Conservation (phyloP, 2,329 filamentous ascomycete genomes). For the Penicillium sp. region DNA sequence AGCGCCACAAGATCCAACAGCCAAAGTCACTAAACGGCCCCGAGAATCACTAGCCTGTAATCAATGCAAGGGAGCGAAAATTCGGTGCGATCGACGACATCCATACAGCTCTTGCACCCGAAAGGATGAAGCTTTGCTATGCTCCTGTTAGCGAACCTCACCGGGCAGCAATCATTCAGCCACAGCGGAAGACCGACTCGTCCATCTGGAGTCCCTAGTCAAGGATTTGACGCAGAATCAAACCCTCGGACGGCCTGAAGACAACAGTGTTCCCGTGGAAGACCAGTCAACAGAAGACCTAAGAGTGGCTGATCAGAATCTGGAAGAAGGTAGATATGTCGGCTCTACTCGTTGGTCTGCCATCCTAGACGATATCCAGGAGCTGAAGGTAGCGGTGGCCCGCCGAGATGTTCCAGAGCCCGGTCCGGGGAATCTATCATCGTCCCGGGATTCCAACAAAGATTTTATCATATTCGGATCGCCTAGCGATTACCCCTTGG, state of each 20-base stretch:
- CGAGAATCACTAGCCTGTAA: not conserved
- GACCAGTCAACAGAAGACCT: not conserved
- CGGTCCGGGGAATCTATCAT: not conserved
- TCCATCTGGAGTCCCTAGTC: conserved; percentile 16
- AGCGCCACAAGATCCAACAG: not conserved
- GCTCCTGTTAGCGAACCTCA: not conserved
- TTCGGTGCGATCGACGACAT: not conserved
- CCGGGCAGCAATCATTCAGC: not conserved
- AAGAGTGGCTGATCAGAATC: not conserved
- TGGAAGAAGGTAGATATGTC: conserved; percentile 12
- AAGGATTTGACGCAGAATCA: conserved; percentile 13
- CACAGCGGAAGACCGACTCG: conserved; percentile 16
- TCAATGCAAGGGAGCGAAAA: not conserved
- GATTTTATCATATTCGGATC: not conserved
- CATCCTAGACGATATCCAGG: conserved; percentile 18
- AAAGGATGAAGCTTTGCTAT: not conserved
- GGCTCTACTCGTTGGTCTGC: conserved; percentile 21
- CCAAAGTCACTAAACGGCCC: conserved; percentile 4
- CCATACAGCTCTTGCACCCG: conserved; percentile 2
- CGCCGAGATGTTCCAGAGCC: not conserved
- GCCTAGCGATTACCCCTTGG: not conserved
- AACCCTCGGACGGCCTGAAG: not conserved
- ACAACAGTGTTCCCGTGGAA: not conserved
- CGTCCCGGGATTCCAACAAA: not conserved
- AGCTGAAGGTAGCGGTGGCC: conserved; percentile 10